Conservation (phyloP, 2,329 filamentous ascomycete species). For the Biscogniauxia sp. region DNA sequence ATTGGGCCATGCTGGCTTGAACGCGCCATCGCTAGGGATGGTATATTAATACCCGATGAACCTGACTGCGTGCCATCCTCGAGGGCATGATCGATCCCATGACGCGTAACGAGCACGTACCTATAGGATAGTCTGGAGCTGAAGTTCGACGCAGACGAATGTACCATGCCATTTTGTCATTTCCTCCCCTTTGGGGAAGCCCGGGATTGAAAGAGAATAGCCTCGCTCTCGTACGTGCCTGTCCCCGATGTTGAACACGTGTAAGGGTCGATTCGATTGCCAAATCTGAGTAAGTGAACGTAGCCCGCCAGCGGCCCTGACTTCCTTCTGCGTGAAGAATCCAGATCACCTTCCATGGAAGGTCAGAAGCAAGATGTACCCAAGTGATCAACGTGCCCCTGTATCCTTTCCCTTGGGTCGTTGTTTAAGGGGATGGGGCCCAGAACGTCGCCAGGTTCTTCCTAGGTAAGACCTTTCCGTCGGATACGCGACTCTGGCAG, state of each 20-base stretch:
- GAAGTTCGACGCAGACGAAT: not conserved
- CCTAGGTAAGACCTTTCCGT: not conserved
- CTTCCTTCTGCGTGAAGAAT: not conserved
- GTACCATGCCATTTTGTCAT: not conserved
- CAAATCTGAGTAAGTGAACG: not conserved
- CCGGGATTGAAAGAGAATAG: not conserved
- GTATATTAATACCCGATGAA: not conserved
- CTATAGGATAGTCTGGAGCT: not conserved
- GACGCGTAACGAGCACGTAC: not conserved
- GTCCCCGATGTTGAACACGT: not conserved
- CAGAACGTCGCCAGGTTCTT: not conserved
- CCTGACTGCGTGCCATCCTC: not conserved
- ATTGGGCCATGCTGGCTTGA: not conserved
- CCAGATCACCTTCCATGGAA: not conserved
- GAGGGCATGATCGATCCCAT: not conserved
- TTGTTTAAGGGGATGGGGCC: not conserved
- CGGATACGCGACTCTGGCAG: not conserved
- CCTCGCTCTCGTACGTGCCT: not conserved
- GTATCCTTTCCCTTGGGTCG: not conserved
- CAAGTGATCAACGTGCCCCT: not conserved
- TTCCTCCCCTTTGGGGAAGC: not conserved
- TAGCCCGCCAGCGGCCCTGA: not conserved
- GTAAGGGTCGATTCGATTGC: not conserved
- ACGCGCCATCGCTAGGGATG: not conserved
- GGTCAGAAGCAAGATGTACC: not conserved